A percentile compares a stretch with the other conserved stretches of the same genome.
Conservation (phyloP, 2,329 filamentous ascomycete species). For the Nectriaceae sp. region DNA sequence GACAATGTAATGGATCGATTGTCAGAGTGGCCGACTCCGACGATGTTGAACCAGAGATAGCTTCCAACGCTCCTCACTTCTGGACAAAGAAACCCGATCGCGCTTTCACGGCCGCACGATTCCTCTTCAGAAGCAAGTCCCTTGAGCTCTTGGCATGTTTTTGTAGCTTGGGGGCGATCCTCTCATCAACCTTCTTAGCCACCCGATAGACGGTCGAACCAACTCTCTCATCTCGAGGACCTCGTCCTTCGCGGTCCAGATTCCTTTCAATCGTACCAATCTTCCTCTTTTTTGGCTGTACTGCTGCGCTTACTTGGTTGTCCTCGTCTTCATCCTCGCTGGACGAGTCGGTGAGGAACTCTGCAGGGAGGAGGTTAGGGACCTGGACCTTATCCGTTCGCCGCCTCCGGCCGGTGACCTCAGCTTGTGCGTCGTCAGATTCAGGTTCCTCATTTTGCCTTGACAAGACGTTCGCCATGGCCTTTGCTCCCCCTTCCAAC, state of each 20-base stretch:
- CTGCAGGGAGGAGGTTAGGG: conserved; percentile 52
- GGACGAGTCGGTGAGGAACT: conserved; percentile 56
- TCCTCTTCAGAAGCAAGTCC: conserved; percentile 48
- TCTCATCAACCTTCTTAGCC: conserved; percentile 43
- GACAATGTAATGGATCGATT: too few species aligned
- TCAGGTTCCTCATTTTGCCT: conserved; percentile 9
- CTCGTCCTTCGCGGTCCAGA: conserved; percentile 39
- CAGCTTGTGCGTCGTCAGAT: neutral
- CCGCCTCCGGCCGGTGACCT: conserved; percentile 17
- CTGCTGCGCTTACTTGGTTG: conserved; percentile 22
- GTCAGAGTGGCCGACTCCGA: too few species aligned
- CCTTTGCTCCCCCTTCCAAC: conserved; percentile 27
- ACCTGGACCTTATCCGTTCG: conserved; percentile 38
- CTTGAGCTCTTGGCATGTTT: conserved; percentile 45
- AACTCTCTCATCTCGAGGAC: conserved; percentile 49
- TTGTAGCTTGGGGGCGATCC: conserved; percentile 50
- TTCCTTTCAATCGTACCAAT: conserved; percentile 42
- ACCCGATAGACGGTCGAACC: conserved; percentile 58
- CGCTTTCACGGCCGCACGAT: conserved; percentile 39
- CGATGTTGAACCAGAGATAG: too few species aligned
- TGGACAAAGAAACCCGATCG: conserved; percentile 45
- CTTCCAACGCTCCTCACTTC: conserved; percentile 13
- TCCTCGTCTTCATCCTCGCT: conserved; percentile 41
- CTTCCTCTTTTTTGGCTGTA: conserved; percentile 44
- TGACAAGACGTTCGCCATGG: conserved; percentile 14